Percentiles rank a stretch among this genome's conserved stretches.
Evolutionary conservation across 2,329 filamentous ascomycete genomes (phyloP).

Genomic region (Uncinocarpus reesii): DNA sequence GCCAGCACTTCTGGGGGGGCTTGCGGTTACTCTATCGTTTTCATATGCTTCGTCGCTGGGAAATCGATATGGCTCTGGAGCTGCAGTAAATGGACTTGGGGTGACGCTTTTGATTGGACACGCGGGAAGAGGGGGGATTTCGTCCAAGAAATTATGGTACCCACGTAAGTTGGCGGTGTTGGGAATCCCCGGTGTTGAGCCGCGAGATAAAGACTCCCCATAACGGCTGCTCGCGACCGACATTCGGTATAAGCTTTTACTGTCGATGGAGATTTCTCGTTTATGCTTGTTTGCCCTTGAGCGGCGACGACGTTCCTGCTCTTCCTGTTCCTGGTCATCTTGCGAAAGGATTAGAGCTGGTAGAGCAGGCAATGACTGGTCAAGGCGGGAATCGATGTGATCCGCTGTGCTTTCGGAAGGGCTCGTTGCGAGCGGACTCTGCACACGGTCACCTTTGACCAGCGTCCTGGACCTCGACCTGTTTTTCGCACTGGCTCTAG

Average conservation of each 20-base stretch:
- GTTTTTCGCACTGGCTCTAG: constrained; percentile 16
- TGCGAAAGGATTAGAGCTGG: not conserved
- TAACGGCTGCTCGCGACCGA: constrained; percentile 16
- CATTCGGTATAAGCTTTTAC: constrained; percentile 16
- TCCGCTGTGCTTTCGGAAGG: not conserved
- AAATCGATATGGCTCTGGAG: constrained; percentile 13
- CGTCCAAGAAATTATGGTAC: constrained; percentile 14
- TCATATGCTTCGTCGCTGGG: constrained; percentile 12
- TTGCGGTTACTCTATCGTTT: constrained; percentile 31
- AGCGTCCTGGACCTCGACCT: constrained; percentile 5
- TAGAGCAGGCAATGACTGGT: not conserved
- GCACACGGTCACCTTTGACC: constrained; percentile 2
- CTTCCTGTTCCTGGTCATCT: not conserved
- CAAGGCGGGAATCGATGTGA: not conserved
- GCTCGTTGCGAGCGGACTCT: not conserved
- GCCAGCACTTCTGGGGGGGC: constrained; percentile 1
- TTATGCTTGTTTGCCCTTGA: constrained; percentile 13
- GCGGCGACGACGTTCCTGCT: constrained; percentile 8
- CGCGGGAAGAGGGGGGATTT: constrained; percentile 16
- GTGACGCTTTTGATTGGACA: constrained; percentile 15
- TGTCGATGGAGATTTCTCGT: constrained; percentile 18
- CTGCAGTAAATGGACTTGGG: constrained; percentile 8
- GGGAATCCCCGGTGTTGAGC: constrained; percentile 12
- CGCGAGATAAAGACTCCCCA: constrained; percentile 4
- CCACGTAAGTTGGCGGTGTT: not conserved